Evolutionary conservation across 23 red algal species (phyloP).

Genomic region (Gracilaria gracilis): DNA sequence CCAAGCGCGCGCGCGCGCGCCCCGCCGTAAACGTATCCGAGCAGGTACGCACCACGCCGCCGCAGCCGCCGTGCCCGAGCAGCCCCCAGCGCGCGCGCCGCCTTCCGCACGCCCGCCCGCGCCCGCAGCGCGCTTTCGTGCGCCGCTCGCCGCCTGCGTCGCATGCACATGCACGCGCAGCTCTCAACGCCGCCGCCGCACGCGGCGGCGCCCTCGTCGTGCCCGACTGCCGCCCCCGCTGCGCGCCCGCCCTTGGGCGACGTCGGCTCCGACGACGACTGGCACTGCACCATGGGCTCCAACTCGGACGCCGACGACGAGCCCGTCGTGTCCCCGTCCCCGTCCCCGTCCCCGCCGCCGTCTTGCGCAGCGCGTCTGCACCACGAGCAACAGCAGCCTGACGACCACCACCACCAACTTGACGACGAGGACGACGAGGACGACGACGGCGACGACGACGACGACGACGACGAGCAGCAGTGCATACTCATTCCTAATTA

Average conservation of each 20-base stretch:
- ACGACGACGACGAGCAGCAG: not conserved
- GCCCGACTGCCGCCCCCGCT: not conserved
- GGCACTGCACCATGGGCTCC: not conserved
- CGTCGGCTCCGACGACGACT: constrained; percentile 21
- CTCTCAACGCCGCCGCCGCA: no score
- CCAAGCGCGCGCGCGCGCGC: no score
- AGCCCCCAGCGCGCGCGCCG: no score
- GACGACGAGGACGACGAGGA: not conserved
- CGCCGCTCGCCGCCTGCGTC: no score
- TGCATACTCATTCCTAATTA: constrained; percentile 22
- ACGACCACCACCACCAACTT: no score
- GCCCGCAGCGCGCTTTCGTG: not conserved
- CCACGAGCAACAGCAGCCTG: not conserved
- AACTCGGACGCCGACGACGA: constrained; percentile 22
- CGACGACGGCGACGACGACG: not conserved
- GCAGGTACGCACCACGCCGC: no score
- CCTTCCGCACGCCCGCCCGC: not conserved
- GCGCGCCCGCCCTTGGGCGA: not conserved
- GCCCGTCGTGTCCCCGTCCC: not conserved
- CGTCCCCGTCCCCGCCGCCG: not conserved
- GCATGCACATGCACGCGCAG: no score
- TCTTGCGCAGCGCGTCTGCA: not conserved
- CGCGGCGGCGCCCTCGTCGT: not conserved
- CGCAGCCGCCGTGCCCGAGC: no score
- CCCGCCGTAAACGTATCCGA: no score